Conservation (phyloP, 2,329 filamentous ascomycete species). For the Neodidymelliopsis sp. region DNA sequence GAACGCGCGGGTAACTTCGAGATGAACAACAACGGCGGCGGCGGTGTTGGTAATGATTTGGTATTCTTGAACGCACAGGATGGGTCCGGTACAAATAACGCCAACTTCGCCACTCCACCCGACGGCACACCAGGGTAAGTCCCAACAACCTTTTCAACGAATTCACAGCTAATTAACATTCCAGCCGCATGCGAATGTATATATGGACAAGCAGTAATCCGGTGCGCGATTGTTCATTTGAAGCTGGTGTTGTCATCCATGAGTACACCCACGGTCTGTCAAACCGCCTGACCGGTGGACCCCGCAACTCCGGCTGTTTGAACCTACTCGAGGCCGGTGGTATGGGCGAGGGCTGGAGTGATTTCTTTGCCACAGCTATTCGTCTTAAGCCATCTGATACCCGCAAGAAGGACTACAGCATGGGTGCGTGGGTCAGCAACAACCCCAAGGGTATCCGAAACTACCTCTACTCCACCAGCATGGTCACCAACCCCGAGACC, state of each 20-base stretch:
- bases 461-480: conserved; percentile 61
- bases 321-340: conserved; percentile 59
- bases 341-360: conserved; percentile 67
- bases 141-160: too few relatives aligned
- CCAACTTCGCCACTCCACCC: conserved; percentile 62
- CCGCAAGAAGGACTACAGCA: conserved; percentile 55
- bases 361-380: conserved; percentile 63
- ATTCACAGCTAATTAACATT: conserved; percentile 50
- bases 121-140: too few relatives aligned
- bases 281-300: conserved; percentile 66
- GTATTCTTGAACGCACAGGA: conserved; percentile 67
- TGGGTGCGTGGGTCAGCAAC: conserved; percentile 61
- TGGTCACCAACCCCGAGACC: conserved; percentile 59
- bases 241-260: conserved; percentile 67
- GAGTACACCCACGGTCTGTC: conserved; percentile 56
- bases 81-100: conserved; percentile 62
- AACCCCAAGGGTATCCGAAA: conserved; percentile 56
- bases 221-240: conserved; percentile 63
- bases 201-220: conserved; percentile 61
- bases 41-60: conserved; percentile 60
- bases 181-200: conserved; percentile 66
- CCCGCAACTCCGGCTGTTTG: conserved; percentile 61
- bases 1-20: conserved; percentile 68
- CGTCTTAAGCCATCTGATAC: conserved; percentile 58
- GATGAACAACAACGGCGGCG: conserved; percentile 62